Percentiles rank a stretch among this genome's conserved stretches.
These are phyloP conservation scores for Diplotaxis tenuifolia DNA, from an alignment of 345 rosid species.

Conservation along the genomic window DNA sequence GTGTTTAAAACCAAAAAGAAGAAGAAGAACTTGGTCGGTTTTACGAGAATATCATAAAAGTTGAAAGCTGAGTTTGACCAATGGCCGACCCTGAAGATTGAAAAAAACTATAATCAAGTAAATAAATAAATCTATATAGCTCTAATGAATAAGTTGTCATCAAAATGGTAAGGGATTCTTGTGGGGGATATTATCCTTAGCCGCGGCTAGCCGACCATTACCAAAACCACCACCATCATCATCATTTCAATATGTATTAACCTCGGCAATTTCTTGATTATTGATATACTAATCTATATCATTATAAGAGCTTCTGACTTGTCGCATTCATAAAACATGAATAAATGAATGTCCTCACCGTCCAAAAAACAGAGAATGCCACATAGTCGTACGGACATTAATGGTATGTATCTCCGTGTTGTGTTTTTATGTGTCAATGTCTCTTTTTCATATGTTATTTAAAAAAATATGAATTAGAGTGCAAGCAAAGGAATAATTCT, in stretches of 20 bases:
- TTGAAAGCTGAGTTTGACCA: conserved; percentile 36
- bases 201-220: conserved; percentile 40
- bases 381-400: conserved; percentile 33
- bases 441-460: no score
- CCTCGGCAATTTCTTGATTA: background rate
- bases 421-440: conserved; percentile 19
- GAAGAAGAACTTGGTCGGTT: conserved; percentile 30
- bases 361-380: conserved; percentile 34
- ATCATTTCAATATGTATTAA: background rate
- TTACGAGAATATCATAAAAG: conserved; percentile 23
- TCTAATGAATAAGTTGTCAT: conserved; percentile 9
- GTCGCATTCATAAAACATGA: conserved; percentile 11
- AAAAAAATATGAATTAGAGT: conserved; percentile 24
- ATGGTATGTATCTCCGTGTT: conserved; percentile 24
- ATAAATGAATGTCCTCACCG: conserved; percentile 29
- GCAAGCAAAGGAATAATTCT: conserved; percentile 23
- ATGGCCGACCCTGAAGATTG: conserved; percentile 28
- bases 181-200: conserved; percentile 28
- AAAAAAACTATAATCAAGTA: conserved; percentile 1
- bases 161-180: conserved; percentile 19
- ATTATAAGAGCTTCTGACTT: conserved; percentile 11
- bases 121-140: background rate
- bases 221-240: background rate
- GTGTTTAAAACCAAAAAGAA: background rate
- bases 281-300: conserved; percentile 1